Base-by-base conservation (phyloP, 2,329 filamentous ascomycete genomes). In the Periconia digitata region DNA sequence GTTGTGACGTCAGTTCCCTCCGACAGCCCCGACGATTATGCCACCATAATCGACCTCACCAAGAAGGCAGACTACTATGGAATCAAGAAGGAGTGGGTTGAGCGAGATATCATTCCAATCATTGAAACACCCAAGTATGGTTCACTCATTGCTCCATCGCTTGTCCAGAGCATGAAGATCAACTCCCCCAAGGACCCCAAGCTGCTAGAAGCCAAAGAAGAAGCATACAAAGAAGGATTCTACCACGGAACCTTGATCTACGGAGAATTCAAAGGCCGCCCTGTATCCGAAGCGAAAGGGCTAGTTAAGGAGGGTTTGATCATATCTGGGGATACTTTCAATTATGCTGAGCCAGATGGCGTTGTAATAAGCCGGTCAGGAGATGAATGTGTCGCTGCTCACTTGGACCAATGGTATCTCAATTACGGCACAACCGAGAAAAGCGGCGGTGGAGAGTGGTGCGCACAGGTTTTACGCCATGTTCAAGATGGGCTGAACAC, bases 351-450 rank as follows among this genome's bases (percentile, higher is more conserved):
- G 72, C 94, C 94, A 2, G 92, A 96, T 71, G 86, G 88, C 60
- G 60, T 87, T 72, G 94, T 97, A 56, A 84, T 95, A 51, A 92
- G 87, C 66, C 83, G 94, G 72, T 95, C 89, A 60, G 90, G 87
- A 22, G 92, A 97, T 66, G 90, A 95, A 59, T 97, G 92, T 69
- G 91, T 95, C 49, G 92, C 94, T 50, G 88, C 91, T 23, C 85
- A 92, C 58, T 85, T 97, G 66, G 92, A 96, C 62, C 94, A 99
- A 74, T 99, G 92, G 92, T 99, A 95, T 75, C 78, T 99, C 60
- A 92, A 96, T 74, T 99, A 99, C 66, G 94, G 94, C 53, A 72
- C 71, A 17, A 69, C 72, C n/a, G 74, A 73, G 38, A 74, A 74
- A 42, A 89, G 91, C 74, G 89, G 90, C 53, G 83, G 85, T 61